phyloP scores from a whole-genome alignment of 2,329 filamentous ascomycete species.

The Thielaviopsis ethacetica region DNA sequence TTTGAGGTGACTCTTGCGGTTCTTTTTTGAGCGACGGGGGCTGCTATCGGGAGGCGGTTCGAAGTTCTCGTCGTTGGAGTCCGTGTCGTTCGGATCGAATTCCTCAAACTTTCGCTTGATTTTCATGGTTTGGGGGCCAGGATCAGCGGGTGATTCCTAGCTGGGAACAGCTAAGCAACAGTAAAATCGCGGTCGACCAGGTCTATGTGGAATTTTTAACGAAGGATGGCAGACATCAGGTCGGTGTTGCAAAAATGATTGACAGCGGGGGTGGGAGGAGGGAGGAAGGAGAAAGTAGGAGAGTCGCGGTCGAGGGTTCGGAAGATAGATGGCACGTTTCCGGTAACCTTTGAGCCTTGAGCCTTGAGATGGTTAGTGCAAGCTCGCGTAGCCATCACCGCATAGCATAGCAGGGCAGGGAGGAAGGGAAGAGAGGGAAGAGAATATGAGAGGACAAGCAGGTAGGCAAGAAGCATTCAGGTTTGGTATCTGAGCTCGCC shows the following conservation, averaged over 20 bases:
- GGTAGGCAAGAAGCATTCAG: no score
- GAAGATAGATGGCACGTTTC: neutral
- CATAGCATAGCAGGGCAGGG: no score
- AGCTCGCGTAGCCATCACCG: no score
- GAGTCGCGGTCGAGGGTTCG: neutral
- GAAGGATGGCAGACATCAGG: constrained; percentile 2
- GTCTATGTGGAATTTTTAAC: constrained; percentile 1
- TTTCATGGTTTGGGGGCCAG: constrained; percentile 22
- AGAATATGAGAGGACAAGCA: neutral
- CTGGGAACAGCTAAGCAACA: constrained; percentile 10
- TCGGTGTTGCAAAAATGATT: neutral
- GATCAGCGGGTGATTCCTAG: constrained; percentile 8
- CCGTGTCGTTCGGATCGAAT: constrained; percentile 51
- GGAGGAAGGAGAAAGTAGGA: neutral
- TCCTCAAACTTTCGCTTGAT: constrained; percentile 41
- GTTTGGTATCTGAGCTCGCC: no score
- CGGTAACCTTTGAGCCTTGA: neutral
- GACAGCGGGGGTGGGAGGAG: neutral
- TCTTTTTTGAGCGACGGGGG: constrained; percentile 22
- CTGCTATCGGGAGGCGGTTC: constrained; percentile 32
- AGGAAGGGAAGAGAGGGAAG: neutral
- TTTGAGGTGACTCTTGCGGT: constrained; percentile 18
- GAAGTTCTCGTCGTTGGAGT: constrained; percentile 50
- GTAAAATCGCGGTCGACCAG: neutral
- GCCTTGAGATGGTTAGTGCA: neutral